Evolutionary conservation across 1,284 basidiomycete genomes (phyloP).

Genomic region (Boletus semigastroideus): DNA sequence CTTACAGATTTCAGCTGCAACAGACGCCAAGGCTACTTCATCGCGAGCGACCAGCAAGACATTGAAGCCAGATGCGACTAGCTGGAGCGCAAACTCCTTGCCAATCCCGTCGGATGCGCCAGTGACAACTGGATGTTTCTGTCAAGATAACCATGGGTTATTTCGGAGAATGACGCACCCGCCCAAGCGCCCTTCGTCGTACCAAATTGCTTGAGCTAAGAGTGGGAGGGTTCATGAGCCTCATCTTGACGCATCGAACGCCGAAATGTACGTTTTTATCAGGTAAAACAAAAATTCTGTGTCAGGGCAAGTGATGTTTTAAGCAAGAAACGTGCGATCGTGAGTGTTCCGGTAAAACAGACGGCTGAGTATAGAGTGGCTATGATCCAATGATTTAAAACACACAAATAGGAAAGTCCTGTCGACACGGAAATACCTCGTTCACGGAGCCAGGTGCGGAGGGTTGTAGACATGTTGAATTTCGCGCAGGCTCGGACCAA

Average conservation of each 20-base stretch:
- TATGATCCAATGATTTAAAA: slow-evolving; percentile 2
- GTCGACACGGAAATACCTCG: slow-evolving; percentile 16
- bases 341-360: slow-evolving; percentile 46
- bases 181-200: slow-evolving; percentile 85
- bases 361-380: slow-evolving; percentile 20
- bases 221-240: slow-evolving; percentile 4
- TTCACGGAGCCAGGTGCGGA: slow-evolving; percentile 21
- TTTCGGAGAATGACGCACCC: slow-evolving; percentile 36
- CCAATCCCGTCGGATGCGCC: slow-evolving; percentile 88
- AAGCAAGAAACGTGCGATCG: slow-evolving; percentile 52
- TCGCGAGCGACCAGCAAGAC: slow-evolving; percentile 85
- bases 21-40: slow-evolving; percentile 59
- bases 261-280: slow-evolving; percentile 60
- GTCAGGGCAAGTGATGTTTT: slow-evolving; percentile 62
- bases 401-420: background rate
- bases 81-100: slow-evolving; percentile 78
- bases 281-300: slow-evolving; percentile 67
- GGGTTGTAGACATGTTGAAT: slow-evolving; percentile 6
- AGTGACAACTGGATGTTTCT: slow-evolving; percentile 59
- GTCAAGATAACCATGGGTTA: background rate
- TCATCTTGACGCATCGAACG: background rate
- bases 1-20: slow-evolving; percentile 79
- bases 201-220: slow-evolving; percentile 78
- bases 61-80: slow-evolving; percentile 87
- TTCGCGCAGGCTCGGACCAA: too few relatives aligned